phyloP scores from a whole-genome alignment of 305 asterid genomes.

The Stenogyne calaminthoides region DNA sequence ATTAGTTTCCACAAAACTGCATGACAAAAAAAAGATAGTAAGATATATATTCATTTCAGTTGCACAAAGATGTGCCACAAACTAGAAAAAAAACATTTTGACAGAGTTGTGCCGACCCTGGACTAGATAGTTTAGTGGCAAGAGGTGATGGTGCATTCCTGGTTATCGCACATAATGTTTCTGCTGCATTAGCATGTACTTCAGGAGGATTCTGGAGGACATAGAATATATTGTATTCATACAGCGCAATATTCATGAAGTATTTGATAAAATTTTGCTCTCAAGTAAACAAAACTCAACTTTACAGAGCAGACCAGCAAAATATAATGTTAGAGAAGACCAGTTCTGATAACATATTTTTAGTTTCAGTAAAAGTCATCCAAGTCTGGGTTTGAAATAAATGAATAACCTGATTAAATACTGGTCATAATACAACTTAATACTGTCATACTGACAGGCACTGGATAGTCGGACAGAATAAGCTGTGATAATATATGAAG shows the following conservation, averaged over 20 bases:
- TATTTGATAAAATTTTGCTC: conserved; percentile 16
- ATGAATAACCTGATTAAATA: conserved; percentile 21
- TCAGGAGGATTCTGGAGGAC: conserved; percentile 66
- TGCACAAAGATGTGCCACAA: neutral
- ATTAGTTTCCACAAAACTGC: conserved; percentile 90
- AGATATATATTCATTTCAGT: conserved; percentile 16
- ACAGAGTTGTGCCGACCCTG: conserved; percentile 47
- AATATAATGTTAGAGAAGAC: conserved; percentile 23
- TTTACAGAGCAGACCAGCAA: conserved; percentile 23
- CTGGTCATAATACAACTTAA: conserved; percentile 21
- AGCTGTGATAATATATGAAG: conserved; percentile 22
- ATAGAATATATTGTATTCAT: conserved; percentile 29
- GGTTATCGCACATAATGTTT: conserved; percentile 82
- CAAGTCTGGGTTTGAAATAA: conserved; percentile 14
- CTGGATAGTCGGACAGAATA: conserved; percentile 20
- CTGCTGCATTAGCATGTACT: conserved; percentile 90
- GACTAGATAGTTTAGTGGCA: conserved; percentile 79
- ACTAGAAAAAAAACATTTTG: neutral
- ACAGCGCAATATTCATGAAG: conserved; percentile 20
- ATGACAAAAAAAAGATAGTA: conserved; percentile 29
- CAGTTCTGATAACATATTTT: conserved; percentile 26
- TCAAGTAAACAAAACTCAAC: conserved; percentile 28
- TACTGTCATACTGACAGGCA: conserved; percentile 14
- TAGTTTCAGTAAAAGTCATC: conserved; percentile 25
- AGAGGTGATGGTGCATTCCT: conserved; percentile 78